A percentile compares a stretch with the other conserved stretches of the same genome.
These are phyloP conservation scores for Cairneyella variabilis DNA, from an alignment of 495 filamentous ascomycete species.

Conservation along the genomic window DNA sequence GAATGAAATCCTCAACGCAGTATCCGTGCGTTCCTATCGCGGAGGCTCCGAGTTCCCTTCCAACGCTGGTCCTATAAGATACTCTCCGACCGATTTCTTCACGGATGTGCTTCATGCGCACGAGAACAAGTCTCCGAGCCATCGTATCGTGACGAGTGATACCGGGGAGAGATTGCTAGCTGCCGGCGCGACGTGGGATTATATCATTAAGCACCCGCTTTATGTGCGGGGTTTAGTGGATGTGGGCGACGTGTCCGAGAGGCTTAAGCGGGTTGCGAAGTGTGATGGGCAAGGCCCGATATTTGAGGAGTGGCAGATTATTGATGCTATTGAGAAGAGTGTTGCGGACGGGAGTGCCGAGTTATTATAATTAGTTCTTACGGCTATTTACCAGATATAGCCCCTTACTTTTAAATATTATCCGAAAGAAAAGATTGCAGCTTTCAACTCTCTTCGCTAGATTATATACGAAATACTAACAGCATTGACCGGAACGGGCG, in stretches of 20 bases:
- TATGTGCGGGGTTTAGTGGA: conserved; percentile 80
- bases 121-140: conserved; percentile 53
- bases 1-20: conserved; percentile 85
- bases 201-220: conserved; percentile 76
- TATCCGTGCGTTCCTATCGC: conserved; percentile 32
- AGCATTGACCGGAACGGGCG: too few relatives aligned
- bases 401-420: too few relatives aligned
- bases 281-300: conserved; percentile 88
- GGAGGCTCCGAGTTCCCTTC: conserved; percentile 3
- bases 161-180: conserved; percentile 72
- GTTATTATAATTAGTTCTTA: conserved; percentile 60
- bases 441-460: too few relatives aligned
- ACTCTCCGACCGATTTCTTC: conserved; percentile 68
- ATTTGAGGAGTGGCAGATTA: conserved; percentile 71
- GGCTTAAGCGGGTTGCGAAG: conserved; percentile 65
- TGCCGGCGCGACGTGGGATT: conserved; percentile 79
- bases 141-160: conserved; percentile 62
- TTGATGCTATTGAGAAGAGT: conserved; percentile 70
- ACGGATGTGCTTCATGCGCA: conserved; percentile 46
- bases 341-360: conserved; percentile 67
- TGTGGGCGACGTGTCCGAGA: conserved; percentile 68
- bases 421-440: too few relatives aligned
- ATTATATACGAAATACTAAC: too few relatives aligned
- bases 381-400: too few relatives aligned
- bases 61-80: conserved; percentile 65